A percentile compares a stretch with the other conserved stretches of the same genome.
These are phyloP conservation scores for Sphagnurus paluster DNA, from an alignment of 1,284 basidiomycete genomes.

Conservation along the genomic window DNA sequence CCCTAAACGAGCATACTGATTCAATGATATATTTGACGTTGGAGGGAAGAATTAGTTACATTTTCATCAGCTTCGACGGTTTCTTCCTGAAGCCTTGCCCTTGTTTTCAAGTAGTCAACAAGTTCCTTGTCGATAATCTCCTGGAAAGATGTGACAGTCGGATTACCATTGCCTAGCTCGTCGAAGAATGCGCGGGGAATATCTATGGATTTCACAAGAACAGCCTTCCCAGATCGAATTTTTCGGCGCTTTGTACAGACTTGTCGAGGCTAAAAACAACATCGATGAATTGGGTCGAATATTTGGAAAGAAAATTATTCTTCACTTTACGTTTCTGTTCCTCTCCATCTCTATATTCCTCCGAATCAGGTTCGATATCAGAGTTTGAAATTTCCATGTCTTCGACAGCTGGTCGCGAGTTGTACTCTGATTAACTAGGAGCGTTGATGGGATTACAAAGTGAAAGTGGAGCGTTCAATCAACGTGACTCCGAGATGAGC, in stretches of 20 bases:
- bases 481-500: no score
- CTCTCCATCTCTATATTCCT: slow-evolving; percentile 4
- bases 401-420: not conserved
- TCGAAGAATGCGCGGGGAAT: slow-evolving; percentile 23
- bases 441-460: no score
- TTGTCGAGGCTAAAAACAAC: not conserved
- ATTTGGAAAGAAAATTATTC: not conserved
- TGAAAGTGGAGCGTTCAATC: no score
- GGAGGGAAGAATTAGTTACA: slow-evolving; percentile 2
- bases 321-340: slow-evolving; percentile 12
- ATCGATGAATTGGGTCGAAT: not conserved
- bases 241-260: slow-evolving; percentile 18
- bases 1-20: slow-evolving; percentile 33
- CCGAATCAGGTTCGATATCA: not conserved
- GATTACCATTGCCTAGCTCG: slow-evolving; percentile 17
- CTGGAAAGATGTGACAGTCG: slow-evolving; percentile 30
- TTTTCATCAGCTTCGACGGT: slow-evolving; percentile 29
- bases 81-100: slow-evolving; percentile 27
- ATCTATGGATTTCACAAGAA: not conserved
- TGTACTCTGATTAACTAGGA: no score
- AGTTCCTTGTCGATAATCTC: slow-evolving; percentile 35
- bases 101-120: slow-evolving; percentile 33
- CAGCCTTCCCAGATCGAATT: slow-evolving; percentile 5
- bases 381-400: not conserved
- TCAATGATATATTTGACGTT: not conserved